Percentiles rank a stretch among this genome's conserved stretches.
These are phyloP conservation scores for Leishmania tropica DNA, from an alignment of 208 protist genomes.

Conservation along the genomic window DNA sequence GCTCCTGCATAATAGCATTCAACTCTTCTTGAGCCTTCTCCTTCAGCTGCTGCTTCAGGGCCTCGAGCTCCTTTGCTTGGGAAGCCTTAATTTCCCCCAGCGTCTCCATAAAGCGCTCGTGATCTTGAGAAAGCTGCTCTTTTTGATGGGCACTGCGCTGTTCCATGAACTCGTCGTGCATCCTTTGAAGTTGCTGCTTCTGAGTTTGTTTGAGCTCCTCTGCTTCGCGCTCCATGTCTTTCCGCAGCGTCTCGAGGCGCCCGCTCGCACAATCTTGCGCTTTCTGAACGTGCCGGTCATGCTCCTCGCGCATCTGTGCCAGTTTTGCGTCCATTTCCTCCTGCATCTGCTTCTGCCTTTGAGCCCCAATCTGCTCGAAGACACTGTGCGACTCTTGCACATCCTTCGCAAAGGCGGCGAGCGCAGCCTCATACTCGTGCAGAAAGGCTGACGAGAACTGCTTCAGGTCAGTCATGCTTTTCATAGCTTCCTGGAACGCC, in stretches of 20 bases:
- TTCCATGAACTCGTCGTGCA: conserved; percentile 22
- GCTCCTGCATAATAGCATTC: conserved; percentile 48
- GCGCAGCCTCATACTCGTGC: conserved; percentile 33
- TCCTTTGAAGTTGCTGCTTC: conserved; percentile 23
- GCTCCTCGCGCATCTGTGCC: conserved; percentile 15
- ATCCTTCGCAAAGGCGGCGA: conserved; percentile 23
- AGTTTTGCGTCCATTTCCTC: conserved; percentile 27
- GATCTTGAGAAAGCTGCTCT: conserved; percentile 29
- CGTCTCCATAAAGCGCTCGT: conserved; percentile 23
- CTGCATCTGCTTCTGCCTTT: conserved; percentile 33
- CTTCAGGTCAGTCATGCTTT: conserved; percentile 19
- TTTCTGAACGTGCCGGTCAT: conserved; percentile 18
- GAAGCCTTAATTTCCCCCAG: conserved; percentile 30
- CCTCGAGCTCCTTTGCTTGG: conserved; percentile 45
- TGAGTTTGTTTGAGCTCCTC: conserved; percentile 22
- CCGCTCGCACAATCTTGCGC: conserved; percentile 24
- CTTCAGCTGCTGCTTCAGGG: conserved; percentile 47
- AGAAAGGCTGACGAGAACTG: conserved; percentile 25
- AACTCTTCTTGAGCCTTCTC: conserved; percentile 57
- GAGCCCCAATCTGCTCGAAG: conserved; percentile 23
- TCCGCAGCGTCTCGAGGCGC: conserved; percentile 22
- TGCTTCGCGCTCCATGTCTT: conserved; percentile 13
- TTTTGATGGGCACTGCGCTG: conserved; percentile 19
- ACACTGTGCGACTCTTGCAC: conserved; percentile 31
- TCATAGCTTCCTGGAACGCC: conserved; percentile 31